Conservation (phyloP, 2,329 filamentous ascomycete species). For the Colletotrichum neosansevieriae region DNA sequence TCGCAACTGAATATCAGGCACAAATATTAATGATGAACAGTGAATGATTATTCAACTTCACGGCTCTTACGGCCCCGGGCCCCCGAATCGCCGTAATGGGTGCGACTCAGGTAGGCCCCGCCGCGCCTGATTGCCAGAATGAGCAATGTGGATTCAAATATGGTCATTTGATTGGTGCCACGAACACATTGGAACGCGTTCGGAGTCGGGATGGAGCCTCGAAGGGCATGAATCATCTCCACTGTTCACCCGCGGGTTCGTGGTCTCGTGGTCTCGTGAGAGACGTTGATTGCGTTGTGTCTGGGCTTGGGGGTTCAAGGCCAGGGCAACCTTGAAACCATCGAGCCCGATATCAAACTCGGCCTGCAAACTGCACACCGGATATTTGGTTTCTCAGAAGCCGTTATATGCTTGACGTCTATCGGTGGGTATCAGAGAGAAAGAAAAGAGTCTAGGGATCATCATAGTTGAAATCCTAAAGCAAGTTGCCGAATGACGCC, state of each 20-base stretch:
- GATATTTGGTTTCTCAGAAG: conserved; percentile 8
- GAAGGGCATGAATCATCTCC: conserved; percentile 3
- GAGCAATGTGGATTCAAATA: conserved; percentile 11
- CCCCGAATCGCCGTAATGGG: too few relatives aligned
- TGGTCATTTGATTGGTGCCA: background rate
- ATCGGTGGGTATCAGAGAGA: background rate
- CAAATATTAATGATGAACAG: too few relatives aligned
- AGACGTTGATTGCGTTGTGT: too few relatives aligned
- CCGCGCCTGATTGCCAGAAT: conserved; percentile 11
- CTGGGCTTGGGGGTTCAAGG: background rate
- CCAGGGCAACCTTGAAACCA: background rate
- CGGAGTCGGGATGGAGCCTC: conserved; percentile 8
- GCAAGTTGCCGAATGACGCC: background rate
- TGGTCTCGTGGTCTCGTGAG: background rate
- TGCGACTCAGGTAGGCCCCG: background rate
- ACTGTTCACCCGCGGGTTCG: background rate
- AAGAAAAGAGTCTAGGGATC: background rate
- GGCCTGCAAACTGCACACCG: background rate
- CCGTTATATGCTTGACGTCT: too few relatives aligned
- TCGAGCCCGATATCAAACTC: background rate
- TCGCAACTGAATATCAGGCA: too few relatives aligned
- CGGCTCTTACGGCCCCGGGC: too few relatives aligned
- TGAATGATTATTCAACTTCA: too few relatives aligned
- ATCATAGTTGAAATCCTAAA: background rate
- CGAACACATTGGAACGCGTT: background rate